Evolutionary conservation across 73 alveolate species (phyloP).

Genomic region (Diophrys sp.): DNA sequence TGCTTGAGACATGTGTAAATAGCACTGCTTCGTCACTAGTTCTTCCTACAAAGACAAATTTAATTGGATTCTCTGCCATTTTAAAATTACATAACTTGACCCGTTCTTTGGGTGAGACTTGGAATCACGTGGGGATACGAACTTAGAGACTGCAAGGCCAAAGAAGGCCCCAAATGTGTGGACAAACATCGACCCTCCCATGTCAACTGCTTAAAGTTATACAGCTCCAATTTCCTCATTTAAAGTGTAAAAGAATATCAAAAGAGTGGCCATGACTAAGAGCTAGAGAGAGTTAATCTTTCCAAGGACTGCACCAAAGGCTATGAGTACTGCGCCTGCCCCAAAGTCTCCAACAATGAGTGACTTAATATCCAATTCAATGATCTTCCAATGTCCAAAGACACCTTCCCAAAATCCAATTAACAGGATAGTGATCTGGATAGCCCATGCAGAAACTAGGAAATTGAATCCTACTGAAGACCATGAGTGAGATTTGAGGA

Average conservation of each 20-base stretch:
- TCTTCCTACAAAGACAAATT: background rate
- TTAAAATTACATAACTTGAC: slow-evolving; percentile 49
- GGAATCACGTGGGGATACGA: slow-evolving; percentile 47
- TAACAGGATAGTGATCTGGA: slow-evolving; percentile 39
- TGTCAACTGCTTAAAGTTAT: slow-evolving; percentile 57
- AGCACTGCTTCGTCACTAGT: background rate
- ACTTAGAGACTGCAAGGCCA: slow-evolving; percentile 68
- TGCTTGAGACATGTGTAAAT: background rate
- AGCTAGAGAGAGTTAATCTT: slow-evolving; percentile 62
- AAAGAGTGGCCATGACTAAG: slow-evolving; percentile 56
- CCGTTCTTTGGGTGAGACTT: slow-evolving; percentile 58
- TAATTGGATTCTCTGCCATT: background rate
- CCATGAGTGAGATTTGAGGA: slow-evolving; percentile 56
- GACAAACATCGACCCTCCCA: slow-evolving; percentile 85
- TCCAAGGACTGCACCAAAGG: slow-evolving; percentile 86
- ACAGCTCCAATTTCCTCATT: slow-evolving; percentile 59
- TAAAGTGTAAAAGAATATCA: slow-evolving; percentile 60
- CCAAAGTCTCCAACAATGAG: slow-evolving; percentile 67
- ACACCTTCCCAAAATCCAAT: slow-evolving; percentile 58
- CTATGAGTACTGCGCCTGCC: slow-evolving; percentile 71
- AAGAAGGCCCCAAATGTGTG: slow-evolving; percentile 88
- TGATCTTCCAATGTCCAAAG: slow-evolving; percentile 41
- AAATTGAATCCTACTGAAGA: slow-evolving; percentile 57
- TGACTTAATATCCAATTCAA: slow-evolving; percentile 34
- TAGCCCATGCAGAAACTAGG: slow-evolving; percentile 58